Evolutionary conservation across 148 eudicot genomes (phyloP).

Genomic region (Vaccinium macrocarpon): DNA sequence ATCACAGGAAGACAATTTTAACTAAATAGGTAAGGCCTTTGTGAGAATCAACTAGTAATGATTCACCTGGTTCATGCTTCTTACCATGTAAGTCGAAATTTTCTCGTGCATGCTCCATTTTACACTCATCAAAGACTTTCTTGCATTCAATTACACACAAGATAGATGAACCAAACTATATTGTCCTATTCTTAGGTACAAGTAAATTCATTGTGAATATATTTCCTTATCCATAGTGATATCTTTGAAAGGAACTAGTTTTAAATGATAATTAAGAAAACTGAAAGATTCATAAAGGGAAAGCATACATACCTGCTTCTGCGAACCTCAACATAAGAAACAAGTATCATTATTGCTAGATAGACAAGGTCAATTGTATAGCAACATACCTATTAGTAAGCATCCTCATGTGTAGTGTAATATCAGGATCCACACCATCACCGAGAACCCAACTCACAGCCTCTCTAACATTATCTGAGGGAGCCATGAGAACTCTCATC

Average conservation of each 20-base stretch:
- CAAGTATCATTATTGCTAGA: not conserved
- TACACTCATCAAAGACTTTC: not conserved
- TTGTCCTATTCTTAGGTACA: not conserved
- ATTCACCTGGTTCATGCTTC: not conserved
- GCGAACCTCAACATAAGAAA: not conserved
- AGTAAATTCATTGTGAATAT: not conserved
- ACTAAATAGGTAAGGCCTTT: not conserved
- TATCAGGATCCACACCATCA: constrained; percentile 60
- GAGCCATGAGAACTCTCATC: constrained; percentile 65
- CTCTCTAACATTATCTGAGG: constrained; percentile 59
- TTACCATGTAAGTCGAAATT: not conserved
- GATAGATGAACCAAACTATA: not conserved
- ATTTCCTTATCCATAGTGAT: not conserved
- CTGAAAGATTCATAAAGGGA: not conserved
- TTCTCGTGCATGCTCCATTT: not conserved
- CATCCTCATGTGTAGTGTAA: constrained; percentile 89
- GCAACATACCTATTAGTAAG: constrained; percentile 67
- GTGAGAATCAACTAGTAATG: not conserved
- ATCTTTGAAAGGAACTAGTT: not conserved
- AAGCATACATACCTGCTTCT: not conserved
- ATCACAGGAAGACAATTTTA: not conserved
- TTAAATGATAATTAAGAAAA: no score
- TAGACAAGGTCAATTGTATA: not conserved
- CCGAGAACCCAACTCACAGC: constrained; percentile 73
- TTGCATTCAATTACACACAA: not conserved